These are phyloP conservation scores for Venturia pyrina DNA, from an alignment of 2,329 filamentous ascomycete genomes.

Conservation along the genomic window DNA sequence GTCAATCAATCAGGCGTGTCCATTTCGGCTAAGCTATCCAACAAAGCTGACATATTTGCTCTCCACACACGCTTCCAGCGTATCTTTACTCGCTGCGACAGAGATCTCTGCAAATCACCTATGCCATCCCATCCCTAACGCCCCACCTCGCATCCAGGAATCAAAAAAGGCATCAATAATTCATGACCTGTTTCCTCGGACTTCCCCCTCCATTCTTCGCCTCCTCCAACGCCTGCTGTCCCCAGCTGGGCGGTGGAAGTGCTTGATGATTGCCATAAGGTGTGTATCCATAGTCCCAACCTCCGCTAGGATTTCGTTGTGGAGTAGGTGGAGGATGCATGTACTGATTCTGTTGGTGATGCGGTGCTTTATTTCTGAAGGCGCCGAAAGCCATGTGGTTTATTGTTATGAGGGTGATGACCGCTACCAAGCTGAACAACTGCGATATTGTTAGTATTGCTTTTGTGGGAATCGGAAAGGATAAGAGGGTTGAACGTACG, in stretches of 20 bases:
- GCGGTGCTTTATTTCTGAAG: conserved; percentile 34
- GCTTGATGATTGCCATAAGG: conserved; percentile 2
- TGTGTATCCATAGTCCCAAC: conserved; percentile 3
- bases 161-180: background rate
- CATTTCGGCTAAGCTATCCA: background rate
- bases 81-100: background rate
- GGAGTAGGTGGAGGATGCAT: conserved; percentile 11
- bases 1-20: too few species aligned
- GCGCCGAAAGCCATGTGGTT: conserved; percentile 52
- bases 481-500: conserved; percentile 31
- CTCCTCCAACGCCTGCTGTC: background rate
- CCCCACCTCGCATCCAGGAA: too few species aligned
- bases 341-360: background rate
- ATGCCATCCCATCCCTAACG: too few species aligned
- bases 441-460: conserved; percentile 20
- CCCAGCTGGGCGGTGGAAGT: background rate
- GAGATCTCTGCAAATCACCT: background rate
- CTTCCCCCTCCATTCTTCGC: background rate
- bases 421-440: conserved; percentile 38
- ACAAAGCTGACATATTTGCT: background rate
- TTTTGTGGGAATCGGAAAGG: conserved; percentile 11
- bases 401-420: conserved; percentile 41
- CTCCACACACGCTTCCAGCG: background rate
- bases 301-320: conserved; percentile 1
- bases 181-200: background rate